phyloP scores from a whole-genome alignment of 148 eudicot genomes.

The Pharnaceum exiguum region DNA sequence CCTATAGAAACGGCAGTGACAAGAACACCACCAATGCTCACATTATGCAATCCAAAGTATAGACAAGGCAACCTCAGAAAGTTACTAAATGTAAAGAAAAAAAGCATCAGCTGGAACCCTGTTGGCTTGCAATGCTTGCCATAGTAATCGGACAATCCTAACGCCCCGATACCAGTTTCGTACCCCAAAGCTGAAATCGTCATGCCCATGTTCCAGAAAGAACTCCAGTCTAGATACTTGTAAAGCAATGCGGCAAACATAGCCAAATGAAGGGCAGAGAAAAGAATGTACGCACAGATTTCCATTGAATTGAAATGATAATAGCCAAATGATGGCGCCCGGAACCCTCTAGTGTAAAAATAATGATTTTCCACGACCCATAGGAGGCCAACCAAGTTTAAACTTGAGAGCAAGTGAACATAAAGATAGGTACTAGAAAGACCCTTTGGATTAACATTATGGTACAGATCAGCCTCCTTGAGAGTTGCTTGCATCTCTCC shows the following conservation, averaged over 20 bases:
- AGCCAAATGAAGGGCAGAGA: background rate
- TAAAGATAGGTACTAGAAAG: background rate
- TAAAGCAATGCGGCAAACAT: background rate
- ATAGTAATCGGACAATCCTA: slow-evolving; percentile 14
- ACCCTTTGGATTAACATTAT: background rate
- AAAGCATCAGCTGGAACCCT: slow-evolving; percentile 16
- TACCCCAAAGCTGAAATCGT: slow-evolving; percentile 26
- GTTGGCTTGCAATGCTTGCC: slow-evolving; percentile 4
- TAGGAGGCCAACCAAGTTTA: background rate
- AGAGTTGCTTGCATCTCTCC: background rate
- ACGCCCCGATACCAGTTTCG: slow-evolving; percentile 13
- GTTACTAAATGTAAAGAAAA: background rate
- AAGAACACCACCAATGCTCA: slow-evolving; percentile 1
- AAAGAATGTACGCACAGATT: background rate
- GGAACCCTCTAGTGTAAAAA: too few species aligned
- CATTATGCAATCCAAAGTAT: background rate
- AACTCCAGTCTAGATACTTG: slow-evolving; percentile 22
- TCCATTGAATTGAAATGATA: background rate
- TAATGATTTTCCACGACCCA: background rate
- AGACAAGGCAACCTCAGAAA: slow-evolving; percentile 6
- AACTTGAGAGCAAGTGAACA: slow-evolving; percentile 4
- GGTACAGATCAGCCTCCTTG: background rate
- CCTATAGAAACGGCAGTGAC: background rate
- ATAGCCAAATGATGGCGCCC: too few species aligned
- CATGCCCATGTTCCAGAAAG: slow-evolving; percentile 24